These are phyloP conservation scores for Chrysanthemum seticuspe DNA, from an alignment of 129 eudicot species.

Conservation along the genomic window DNA sequence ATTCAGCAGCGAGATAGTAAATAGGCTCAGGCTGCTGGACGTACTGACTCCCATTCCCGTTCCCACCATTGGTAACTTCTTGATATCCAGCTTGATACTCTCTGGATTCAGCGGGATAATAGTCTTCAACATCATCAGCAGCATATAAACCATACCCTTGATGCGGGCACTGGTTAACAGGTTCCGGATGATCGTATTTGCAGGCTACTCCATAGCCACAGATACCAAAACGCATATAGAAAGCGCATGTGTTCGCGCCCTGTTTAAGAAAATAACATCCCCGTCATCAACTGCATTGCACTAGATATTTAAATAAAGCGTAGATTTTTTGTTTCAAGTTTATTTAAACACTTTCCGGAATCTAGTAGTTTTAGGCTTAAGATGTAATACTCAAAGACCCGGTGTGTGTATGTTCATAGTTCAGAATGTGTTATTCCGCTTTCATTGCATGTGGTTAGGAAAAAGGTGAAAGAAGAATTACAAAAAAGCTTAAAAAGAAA, in stretches of 20 bases:
- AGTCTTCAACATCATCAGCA: constrained; percentile 5
- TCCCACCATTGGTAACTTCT: background rate
- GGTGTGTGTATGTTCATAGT: too few relatives aligned
- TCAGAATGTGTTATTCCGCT: background rate
- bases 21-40: too few relatives aligned
- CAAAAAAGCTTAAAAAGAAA: background rate
- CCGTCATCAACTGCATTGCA: background rate
- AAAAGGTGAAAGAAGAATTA: background rate
- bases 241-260: constrained; percentile 49
- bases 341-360: background rate
- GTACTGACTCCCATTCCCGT: background rate
- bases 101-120: background rate
- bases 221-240: constrained; percentile 47
- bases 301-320: background rate
- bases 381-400: background rate
- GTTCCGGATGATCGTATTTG: constrained; percentile 60
- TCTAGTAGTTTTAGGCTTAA: background rate
- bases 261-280: constrained; percentile 15
- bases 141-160: background rate
- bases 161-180: constrained; percentile 12
- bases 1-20: background rate
- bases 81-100: constrained; percentile 1
- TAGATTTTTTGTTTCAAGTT: background rate
- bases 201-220: constrained; percentile 51
- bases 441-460: background rate